Percentiles rank a stretch among this genome's conserved stretches.
phyloP scores from a whole-genome alignment of 768 basidiomycete genomes.

The Lepiota brunneoincarnata region DNA sequence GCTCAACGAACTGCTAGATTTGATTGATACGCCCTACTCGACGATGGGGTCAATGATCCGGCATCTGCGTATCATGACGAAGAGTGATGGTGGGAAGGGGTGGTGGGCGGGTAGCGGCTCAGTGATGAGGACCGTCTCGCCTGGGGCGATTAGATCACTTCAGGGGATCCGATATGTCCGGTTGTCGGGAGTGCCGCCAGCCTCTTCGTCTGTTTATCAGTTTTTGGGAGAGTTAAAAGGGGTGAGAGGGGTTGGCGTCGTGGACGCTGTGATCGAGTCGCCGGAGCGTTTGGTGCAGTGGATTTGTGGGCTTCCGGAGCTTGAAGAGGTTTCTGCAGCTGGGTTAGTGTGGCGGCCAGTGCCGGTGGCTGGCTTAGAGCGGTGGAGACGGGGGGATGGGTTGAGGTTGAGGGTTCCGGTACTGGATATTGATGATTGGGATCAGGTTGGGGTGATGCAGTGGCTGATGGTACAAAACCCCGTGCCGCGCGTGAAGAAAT shows the following conservation, averaged over 20 bases:
- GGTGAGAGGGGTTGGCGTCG: not conserved
- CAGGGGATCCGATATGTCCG: not conserved
- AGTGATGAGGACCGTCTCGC: not conserved
- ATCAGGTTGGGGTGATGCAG: not conserved
- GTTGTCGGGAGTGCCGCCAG: not conserved
- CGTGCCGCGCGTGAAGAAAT: not conserved
- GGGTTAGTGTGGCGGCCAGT: not conserved
- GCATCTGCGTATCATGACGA: not conserved
- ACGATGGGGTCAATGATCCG: not conserved
- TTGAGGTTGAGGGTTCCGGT: not conserved
- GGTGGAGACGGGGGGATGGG: not conserved
- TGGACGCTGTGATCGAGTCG: not conserved
- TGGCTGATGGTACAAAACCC: constrained; percentile 1
- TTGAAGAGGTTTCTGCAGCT: not conserved
- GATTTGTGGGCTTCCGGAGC: constrained; percentile 4
- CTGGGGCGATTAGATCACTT: not conserved
- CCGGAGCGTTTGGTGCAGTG: not conserved
- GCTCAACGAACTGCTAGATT: not conserved
- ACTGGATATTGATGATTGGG: not conserved
- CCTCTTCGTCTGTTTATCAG: not conserved
- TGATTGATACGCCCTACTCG: not conserved
- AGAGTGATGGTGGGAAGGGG: not conserved
- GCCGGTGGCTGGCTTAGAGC: not conserved
- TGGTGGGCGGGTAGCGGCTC: not conserved
- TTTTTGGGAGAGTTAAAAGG: not conserved